Evolutionary conservation across 768 basidiomycete genomes (phyloP).

Genomic region (Floccularia luteovirens): DNA sequence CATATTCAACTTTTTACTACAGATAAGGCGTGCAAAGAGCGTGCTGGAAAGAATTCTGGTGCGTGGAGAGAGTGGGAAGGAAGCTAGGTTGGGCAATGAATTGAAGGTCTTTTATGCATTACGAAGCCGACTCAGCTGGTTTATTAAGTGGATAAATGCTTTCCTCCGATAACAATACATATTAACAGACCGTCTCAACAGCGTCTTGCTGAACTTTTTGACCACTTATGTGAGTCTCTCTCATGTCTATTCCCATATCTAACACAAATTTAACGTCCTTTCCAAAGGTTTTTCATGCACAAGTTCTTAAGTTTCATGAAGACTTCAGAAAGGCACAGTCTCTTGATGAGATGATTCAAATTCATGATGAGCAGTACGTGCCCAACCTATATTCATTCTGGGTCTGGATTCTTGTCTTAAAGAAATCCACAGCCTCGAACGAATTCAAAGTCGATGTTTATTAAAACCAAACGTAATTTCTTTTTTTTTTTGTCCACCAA

Average conservation of each 20-base stretch:
- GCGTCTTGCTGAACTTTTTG: slow-evolving; percentile 62
- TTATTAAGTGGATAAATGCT: slow-evolving; percentile 51
- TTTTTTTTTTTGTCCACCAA: background rate
- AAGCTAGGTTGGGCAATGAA: slow-evolving; percentile 29
- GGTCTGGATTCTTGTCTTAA: background rate
- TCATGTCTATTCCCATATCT: background rate
- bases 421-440: slow-evolving; percentile 39
- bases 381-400: background rate
- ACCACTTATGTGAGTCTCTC: slow-evolving; percentile 53
- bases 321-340: slow-evolving; percentile 46
- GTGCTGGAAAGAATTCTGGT: slow-evolving; percentile 66
- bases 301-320: slow-evolving; percentile 53
- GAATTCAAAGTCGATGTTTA: slow-evolving; percentile 54
- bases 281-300: slow-evolving; percentile 58
- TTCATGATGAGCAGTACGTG: slow-evolving; percentile 67
- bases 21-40: slow-evolving; percentile 66
- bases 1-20: slow-evolving; percentile 65
- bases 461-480: slow-evolving; percentile 47
- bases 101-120: slow-evolving; percentile 72
- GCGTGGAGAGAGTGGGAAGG: slow-evolving; percentile 33
- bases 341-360: slow-evolving; percentile 67
- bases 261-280: background rate
- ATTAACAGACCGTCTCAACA: slow-evolving; percentile 13
- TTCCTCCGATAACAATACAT: background rate
- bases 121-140: slow-evolving; percentile 75